phyloP scores from a whole-genome alignment of 306 rosid species.

The Astragalus membranaceus region DNA sequence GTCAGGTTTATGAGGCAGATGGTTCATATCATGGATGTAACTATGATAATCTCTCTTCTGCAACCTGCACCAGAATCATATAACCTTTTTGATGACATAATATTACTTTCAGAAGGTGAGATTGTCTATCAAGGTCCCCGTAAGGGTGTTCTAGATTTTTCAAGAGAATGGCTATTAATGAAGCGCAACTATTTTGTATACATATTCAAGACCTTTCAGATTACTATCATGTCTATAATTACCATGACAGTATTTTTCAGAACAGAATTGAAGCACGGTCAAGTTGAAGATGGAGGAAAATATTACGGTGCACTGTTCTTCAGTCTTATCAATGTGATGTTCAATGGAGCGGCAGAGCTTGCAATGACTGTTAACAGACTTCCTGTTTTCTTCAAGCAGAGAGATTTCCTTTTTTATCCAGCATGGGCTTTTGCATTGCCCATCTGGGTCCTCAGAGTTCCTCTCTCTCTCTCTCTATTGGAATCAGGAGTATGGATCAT shows the following conservation, averaged over 20 bases:
- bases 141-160: constrained; percentile 38
- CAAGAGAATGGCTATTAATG: constrained; percentile 68
- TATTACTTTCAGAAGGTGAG: constrained; percentile 61
- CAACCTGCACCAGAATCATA: constrained; percentile 76
- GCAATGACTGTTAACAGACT: constrained; percentile 50
- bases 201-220: constrained; percentile 58
- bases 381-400: constrained; percentile 59
- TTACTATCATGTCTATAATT: constrained; percentile 39
- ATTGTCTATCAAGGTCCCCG: constrained; percentile 64
- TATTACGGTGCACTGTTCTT: constrained; percentile 55
- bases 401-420: constrained; percentile 58
- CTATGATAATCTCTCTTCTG: constrained; percentile 61
- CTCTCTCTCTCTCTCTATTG: constrained; percentile 52
- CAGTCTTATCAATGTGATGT: constrained; percentile 59
- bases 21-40: constrained; percentile 58
- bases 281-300: constrained; percentile 50
- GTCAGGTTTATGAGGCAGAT: constrained; percentile 55
- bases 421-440: constrained; percentile 72
- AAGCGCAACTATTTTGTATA: constrained; percentile 53
- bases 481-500: constrained; percentile 58
- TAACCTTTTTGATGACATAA: constrained; percentile 57
- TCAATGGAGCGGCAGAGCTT: constrained; percentile 61
- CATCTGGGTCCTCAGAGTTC: constrained; percentile 51
- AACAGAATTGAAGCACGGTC: constrained; percentile 48
- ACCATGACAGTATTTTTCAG: constrained; percentile 56